Base-by-base conservation (phyloP, 768 basidiomycete species). In the Suillus weaverae region DNA sequence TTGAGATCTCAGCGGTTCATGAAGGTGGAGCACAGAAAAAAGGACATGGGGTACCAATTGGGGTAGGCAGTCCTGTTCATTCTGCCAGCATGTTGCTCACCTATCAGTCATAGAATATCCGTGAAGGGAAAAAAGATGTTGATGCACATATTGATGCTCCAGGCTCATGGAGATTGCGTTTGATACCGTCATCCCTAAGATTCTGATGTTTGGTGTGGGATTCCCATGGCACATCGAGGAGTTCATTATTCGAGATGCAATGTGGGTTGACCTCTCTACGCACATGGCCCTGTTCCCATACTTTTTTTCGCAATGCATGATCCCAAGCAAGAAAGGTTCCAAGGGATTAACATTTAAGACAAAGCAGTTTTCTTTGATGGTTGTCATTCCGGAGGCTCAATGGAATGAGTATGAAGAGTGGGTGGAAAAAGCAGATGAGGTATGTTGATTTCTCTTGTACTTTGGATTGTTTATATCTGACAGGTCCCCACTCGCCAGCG, bases 21-120 rank as follows among this genome's bases (percentile, higher is more conserved):
- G 38, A 59, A 14, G 57, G 38, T 9, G 38, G 57, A 26, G 20
- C 18, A n/a, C 14, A 18, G 43, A 59, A n/a, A 30, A 36, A 36
- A n/a, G 32, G 36, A 59, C 32, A 22, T 48, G 39, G 39, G 7
- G 44, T 41, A 22, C 18, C 54, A 64, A 33, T 64, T 56, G 30
- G 43, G n/a, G 43, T 44, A 39, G 2, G 38, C 38, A 39, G 38
- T 39, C 13, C 22, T 55, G 11, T 26, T 36, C 36, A 13, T 32
- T 16, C 33, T 30, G 6, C 41, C 16, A 18, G n/a, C 14, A 30
- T 59, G 30, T 13, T 20, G 18, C 32, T 14, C 59, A 35, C 50
- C 59, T n/a, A 46, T 64, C 33, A 54, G 48, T 39, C 35, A 20
- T 30, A 66, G 66, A 66, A 60, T 50, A 66, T 66, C 1, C n/a